Evolutionary conservation across 495 filamentous ascomycete species (phyloP), one percentile per base, ranked within the genome.

Genomic region (Hypoxylon crocopeplum): DNA sequence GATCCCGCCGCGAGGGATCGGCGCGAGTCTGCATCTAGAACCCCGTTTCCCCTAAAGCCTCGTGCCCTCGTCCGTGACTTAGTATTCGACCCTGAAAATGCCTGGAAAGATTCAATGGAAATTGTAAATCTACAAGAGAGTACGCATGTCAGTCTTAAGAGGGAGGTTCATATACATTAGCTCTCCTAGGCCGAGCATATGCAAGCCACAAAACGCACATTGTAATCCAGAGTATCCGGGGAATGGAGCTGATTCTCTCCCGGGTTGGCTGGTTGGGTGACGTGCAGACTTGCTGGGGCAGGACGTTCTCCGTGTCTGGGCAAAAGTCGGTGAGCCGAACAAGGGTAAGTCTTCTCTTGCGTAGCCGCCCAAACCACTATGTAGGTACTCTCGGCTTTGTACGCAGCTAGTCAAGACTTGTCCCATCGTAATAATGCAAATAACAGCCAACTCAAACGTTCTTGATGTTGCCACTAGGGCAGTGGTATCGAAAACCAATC

Each of bases 321-420:
- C 56, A 67, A 66, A 69, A 69, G 67, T 69, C 67, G 67, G 67
- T 69, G 67, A 69, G 59, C 59, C 39, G 42, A 59, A 61, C 52
- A 56, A 60, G 62, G 59, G 48, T 66, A 47, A 39, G 47, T 44
- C 42, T 10, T 29, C 45, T 37, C 47, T 44, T 39, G 27, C 52
- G 52, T 67, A 54, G 59, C 54, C 49, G 48, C 58, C 47, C 52
- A 58, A 58, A 27, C 45, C 51, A 30, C 38, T 53, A 13, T 64
- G 32, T 56, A 47, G 30, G 51, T 15, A 13, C 4, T 11, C 4
- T n/a, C 42, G 27, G 30, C 16, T 27, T 19, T 8, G 8, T 12
- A 41, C 40, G 40, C 41, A 47, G 30, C 33, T 38, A 45, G 32
- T 36, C 13, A 42, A 20, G 16, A 30, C 21, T 16, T 36, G 21